phyloP scores from a whole-genome alignment of 257 asterid species.

The Eucommia ulmoides region DNA sequence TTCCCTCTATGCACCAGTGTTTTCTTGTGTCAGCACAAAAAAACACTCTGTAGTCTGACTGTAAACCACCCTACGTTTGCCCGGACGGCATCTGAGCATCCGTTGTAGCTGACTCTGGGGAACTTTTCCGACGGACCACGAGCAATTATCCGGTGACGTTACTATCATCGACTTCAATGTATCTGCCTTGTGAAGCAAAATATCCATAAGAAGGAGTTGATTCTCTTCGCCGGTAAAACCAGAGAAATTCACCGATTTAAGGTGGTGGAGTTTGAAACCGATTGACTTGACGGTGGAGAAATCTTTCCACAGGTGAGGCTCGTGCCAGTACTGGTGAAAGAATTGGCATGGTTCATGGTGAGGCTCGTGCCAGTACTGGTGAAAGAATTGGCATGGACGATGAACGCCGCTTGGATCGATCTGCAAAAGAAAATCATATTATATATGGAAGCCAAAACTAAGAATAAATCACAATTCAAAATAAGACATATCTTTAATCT shows the following conservation, averaged over 20 bases:
- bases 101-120: conserved; percentile 7
- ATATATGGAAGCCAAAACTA: no score
- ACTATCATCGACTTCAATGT: conserved; percentile 11
- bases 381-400: not conserved
- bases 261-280: conserved; percentile 8
- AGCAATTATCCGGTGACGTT: conserved; percentile 2
- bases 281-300: conserved; percentile 17
- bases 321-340: conserved; percentile 20
- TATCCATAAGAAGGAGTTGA: conserved; percentile 13
- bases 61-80: not conserved
- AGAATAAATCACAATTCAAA: no score
- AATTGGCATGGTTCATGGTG: conserved; percentile 7
- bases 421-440: conserved; percentile 3
- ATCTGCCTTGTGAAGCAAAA: conserved; percentile 12
- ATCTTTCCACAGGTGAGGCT: conserved; percentile 29
- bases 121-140: conserved; percentile 13
- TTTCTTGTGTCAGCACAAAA: conserved; percentile 6
- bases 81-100: not conserved
- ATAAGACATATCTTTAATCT: no score
- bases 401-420: not conserved
- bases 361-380: conserved; percentile 27
- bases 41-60: not conserved
- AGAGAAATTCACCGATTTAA: conserved; percentile 1
- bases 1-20: not conserved
- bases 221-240: conserved; percentile 10